These are phyloP conservation scores for Eucalyptus sideroxylon DNA, from an alignment of 345 rosid genomes.

Conservation along the genomic window DNA sequence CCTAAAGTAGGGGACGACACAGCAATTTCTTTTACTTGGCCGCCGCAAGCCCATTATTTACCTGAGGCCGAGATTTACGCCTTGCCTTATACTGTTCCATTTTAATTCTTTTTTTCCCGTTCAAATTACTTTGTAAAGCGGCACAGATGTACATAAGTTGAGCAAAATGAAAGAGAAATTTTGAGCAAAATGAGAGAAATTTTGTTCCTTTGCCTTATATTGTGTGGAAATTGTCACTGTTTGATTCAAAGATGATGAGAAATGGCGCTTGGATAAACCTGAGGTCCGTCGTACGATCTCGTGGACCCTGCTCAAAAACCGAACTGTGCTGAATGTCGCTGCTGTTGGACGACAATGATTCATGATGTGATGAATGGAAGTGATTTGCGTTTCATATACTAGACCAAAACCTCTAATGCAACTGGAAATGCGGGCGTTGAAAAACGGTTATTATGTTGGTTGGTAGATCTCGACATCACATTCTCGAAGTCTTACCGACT, in stretches of 20 bases:
- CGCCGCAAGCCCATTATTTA: conserved; percentile 26
- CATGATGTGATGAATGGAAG: background rate
- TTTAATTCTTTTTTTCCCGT: conserved; percentile 3
- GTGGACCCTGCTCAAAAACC: background rate
- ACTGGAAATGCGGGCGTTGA: background rate
- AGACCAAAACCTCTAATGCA: background rate
- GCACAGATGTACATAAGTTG: background rate
- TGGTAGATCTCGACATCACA: background rate
- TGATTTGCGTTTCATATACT: background rate
- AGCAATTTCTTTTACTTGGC: background rate
- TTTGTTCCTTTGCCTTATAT: background rate
- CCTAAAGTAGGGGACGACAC: background rate
- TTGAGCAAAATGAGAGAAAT: background rate
- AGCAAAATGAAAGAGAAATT: background rate
- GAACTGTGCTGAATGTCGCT: background rate
- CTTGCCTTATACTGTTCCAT: conserved; percentile 51
- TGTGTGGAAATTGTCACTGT: background rate
- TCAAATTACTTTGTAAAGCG: background rate
- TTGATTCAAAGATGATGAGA: background rate
- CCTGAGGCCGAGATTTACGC: conserved; percentile 32
- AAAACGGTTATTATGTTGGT: background rate
- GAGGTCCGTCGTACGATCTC: background rate
- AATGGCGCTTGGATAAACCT: background rate
- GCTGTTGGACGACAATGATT: background rate
- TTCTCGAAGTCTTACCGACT: background rate